Conservation (phyloP, 2,329 filamentous ascomycete genomes). For the Pseudopyricularia javanii region DNA sequence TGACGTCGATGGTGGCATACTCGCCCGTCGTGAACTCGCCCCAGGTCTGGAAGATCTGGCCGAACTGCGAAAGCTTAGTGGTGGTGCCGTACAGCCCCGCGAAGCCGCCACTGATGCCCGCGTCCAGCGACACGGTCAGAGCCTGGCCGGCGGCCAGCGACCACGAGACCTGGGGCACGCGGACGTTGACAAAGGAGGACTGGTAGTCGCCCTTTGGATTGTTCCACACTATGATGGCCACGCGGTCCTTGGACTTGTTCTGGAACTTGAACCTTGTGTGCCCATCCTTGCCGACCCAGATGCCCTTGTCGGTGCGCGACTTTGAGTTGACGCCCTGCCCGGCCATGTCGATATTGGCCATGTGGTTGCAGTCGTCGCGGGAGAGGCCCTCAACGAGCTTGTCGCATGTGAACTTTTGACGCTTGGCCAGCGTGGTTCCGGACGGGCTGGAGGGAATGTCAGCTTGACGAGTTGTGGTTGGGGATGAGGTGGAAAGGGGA, state of each 20-base stretch:
- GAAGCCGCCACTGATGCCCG: constrained; percentile 24
- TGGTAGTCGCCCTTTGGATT: constrained; percentile 8
- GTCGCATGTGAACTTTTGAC: constrained; percentile 7
- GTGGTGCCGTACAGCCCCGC: constrained; percentile 18
- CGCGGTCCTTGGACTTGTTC: constrained; percentile 9
- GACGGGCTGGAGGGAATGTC: not conserved
- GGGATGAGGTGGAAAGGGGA: too few species aligned
- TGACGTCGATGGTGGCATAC: constrained; percentile 26
- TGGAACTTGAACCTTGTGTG: constrained; percentile 16
- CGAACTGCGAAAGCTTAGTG: constrained; percentile 17
- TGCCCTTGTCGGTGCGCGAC: constrained; percentile 9
- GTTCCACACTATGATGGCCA: constrained; percentile 16
- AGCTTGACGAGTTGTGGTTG: not conserved
- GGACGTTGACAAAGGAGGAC: constrained; percentile 16
- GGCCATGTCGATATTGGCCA: constrained; percentile 14
- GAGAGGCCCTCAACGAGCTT: constrained; percentile 9
- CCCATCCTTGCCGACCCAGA: constrained; percentile 17
- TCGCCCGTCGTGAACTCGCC: constrained; percentile 26
- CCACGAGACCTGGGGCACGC: constrained; percentile 20
- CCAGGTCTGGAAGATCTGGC: constrained; percentile 29
- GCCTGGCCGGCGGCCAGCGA: constrained; percentile 21
- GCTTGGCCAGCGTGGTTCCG: not conserved
- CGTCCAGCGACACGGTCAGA: constrained; percentile 23
- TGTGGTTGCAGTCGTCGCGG: constrained; percentile 14
- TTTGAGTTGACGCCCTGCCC: constrained; percentile 12